These are phyloP conservation scores for Nigrospora oryzae DNA, from an alignment of 2,329 filamentous ascomycete species.

Conservation along the genomic window DNA sequence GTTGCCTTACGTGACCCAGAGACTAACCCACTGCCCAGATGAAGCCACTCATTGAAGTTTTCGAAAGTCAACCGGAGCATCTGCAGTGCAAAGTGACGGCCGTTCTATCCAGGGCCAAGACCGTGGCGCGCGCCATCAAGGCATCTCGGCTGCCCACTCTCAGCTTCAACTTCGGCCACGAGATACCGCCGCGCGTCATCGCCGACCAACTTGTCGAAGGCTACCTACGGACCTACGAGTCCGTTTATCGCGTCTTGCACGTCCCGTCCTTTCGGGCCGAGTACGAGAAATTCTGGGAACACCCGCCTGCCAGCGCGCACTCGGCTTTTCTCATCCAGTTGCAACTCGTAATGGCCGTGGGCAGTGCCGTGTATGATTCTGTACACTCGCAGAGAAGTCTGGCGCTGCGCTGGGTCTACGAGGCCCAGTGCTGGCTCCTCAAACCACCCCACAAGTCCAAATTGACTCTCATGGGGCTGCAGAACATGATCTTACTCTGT, in stretches of 20 bases:
- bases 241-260: constrained; percentile 14
- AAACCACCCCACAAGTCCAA: constrained; percentile 37
- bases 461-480: constrained; percentile 38
- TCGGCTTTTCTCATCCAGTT: constrained; percentile 41
- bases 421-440: constrained; percentile 42
- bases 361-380: constrained; percentile 37
- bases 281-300: constrained; percentile 11
- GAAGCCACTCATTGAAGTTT: not conserved
- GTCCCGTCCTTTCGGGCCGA: constrained; percentile 12
- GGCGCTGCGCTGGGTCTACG: constrained; percentile 41
- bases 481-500: constrained; percentile 42
- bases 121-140: constrained; percentile 6
- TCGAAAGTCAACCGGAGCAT: not conserved
- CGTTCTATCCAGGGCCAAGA: constrained; percentile 7
- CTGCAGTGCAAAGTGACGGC: not conserved
- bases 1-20: no score
- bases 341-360: constrained; percentile 45
- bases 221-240: constrained; percentile 15
- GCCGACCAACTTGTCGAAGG: constrained; percentile 11
- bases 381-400: constrained; percentile 29
- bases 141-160: constrained; percentile 6
- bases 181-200: constrained; percentile 7
- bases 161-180: constrained; percentile 6
- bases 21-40: not conserved
- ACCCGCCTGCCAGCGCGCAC: constrained; percentile 4